Evolutionary conservation across 2,329 filamentous ascomycete species (phyloP).

Genomic region (Trichoderma simmonsii): DNA sequence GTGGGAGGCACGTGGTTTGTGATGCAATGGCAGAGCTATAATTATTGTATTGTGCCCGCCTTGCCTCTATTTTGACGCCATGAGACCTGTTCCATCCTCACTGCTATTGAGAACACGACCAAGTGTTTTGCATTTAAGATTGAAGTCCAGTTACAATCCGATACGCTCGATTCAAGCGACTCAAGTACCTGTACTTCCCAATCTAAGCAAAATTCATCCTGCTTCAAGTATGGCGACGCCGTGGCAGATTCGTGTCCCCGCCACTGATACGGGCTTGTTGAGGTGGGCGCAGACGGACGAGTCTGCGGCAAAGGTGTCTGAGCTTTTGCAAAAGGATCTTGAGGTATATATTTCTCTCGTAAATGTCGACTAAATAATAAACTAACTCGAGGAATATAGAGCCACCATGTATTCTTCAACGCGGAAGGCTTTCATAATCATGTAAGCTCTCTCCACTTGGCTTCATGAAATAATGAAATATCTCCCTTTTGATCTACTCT

Average conservation of each 20-base stretch:
- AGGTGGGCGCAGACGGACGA: conserved; percentile 49
- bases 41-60: not conserved
- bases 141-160: not conserved
- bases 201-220: not conserved
- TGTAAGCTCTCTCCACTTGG: conserved; percentile 37
- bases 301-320: conserved; percentile 59
- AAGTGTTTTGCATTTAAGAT: not conserved
- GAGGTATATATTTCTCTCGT: conserved; percentile 39
- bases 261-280: conserved; percentile 50
- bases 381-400: conserved; percentile 25
- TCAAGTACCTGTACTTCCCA: not conserved
- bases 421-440: conserved; percentile 75
- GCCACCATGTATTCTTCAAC: conserved; percentile 80
- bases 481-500: not conserved
- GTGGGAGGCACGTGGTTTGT: not conserved
- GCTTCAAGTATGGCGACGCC: conserved; percentile 43
- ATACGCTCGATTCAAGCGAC: not conserved
- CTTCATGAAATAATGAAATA: not conserved
- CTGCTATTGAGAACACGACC: not conserved
- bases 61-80: not conserved
- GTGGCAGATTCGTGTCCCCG: conserved; percentile 46
- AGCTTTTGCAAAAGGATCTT: conserved; percentile 74
- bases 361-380: not conserved
- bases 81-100: not conserved
- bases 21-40: not conserved